phyloP scores from a whole-genome alignment of 2,329 filamentous ascomycete genomes.

The Xylariaceae sp. region DNA sequence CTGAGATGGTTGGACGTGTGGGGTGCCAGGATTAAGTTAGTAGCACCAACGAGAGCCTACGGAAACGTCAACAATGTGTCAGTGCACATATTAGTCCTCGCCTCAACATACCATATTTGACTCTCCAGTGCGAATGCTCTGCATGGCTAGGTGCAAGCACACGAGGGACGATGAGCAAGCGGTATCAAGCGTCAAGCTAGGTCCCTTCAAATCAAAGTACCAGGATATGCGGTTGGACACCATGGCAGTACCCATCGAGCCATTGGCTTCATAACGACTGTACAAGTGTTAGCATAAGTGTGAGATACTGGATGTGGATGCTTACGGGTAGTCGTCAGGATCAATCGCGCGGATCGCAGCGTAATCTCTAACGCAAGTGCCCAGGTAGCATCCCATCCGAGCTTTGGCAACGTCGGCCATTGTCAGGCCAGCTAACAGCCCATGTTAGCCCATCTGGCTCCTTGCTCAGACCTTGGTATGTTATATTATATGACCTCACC shows the following conservation, averaged over 20 bases:
- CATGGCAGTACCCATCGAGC: conserved; percentile 31
- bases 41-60: conserved; percentile 28
- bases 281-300: conserved; percentile 3
- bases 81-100: neutral
- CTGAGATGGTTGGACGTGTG: conserved; percentile 30
- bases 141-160: conserved; percentile 37
- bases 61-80: conserved; percentile 7
- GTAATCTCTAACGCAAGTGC: conserved; percentile 30
- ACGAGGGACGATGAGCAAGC: conserved; percentile 39
- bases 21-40: conserved; percentile 29
- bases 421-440: conserved; percentile 25
- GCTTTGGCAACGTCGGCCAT: conserved; percentile 26
- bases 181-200: conserved; percentile 40
- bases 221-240: conserved; percentile 36
- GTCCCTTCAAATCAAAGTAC: conserved; percentile 36
- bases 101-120: conserved; percentile 24
- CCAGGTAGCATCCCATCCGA: conserved; percentile 32
- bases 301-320: neutral
- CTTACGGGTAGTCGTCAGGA: conserved; percentile 33
- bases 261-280: conserved; percentile 28
- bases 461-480: neutral
- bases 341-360: conserved; percentile 28
- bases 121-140: conserved; percentile 35
- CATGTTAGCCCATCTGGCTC: conserved; percentile 4
- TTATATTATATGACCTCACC: conserved; percentile 18